A percentile compares a stretch with the other conserved stretches of the same genome.
These are phyloP conservation scores for Maudiozyma serrabonitensis DNA, from an alignment of 805 yeast genomes.

Conservation along the genomic window DNA sequence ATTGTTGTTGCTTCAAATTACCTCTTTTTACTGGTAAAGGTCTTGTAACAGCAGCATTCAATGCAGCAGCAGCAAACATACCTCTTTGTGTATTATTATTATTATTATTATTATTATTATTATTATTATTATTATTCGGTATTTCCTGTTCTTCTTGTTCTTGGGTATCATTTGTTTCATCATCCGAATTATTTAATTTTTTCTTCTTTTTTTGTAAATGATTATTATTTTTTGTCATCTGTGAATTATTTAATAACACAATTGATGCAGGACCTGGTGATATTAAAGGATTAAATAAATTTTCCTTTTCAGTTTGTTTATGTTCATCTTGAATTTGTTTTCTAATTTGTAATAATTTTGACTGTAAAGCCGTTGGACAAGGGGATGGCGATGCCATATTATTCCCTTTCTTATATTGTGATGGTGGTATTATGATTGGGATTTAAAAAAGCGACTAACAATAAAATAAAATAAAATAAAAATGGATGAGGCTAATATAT, in stretches of 20 bases:
- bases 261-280: slow-evolving; percentile 44
- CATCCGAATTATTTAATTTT: too few species aligned
- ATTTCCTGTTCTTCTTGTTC: neutral
- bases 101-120: neutral
- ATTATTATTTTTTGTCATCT: neutral
- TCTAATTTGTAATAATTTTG: slow-evolving; percentile 7
- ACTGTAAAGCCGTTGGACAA: neutral
- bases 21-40: slow-evolving; percentile 44
- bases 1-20: neutral
- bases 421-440: neutral
- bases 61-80: slow-evolving; percentile 68
- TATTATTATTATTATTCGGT: neutral
- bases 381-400: neutral
- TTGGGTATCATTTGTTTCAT: neutral
- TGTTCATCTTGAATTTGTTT: slow-evolving; percentile 8
- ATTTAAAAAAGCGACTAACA: neutral
- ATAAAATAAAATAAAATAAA: neutral
- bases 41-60: slow-evolving; percentile 71
- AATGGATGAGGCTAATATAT: too few species aligned
- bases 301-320: slow-evolving; percentile 4
- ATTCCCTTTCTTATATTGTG: neutral
- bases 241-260: slow-evolving; percentile 20
- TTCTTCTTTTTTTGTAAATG: neutral
- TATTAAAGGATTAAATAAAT: slow-evolving; percentile 18
- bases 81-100: slow-evolving; percentile 3